Base-by-base conservation (phyloP, 2,329 filamentous ascomycete species). In the Colletotrichum tropicale region DNA sequence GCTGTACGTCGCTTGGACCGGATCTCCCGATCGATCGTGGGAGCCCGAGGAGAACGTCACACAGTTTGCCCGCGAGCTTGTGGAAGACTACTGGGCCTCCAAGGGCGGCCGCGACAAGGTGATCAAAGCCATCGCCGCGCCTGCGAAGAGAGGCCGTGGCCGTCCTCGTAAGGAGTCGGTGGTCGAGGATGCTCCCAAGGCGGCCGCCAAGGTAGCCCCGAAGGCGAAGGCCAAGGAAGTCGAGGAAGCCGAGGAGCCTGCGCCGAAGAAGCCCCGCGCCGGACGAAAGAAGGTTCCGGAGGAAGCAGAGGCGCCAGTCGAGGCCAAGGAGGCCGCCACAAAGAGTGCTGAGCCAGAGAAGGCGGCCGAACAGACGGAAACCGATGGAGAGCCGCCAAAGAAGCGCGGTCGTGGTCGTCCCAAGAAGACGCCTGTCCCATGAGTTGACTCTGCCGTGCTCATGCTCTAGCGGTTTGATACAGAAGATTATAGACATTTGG, bases 61-160 rank as follows among this genome's bases (percentile, higher is more conserved):
- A 1, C 60, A 66, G 3, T 75, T 76, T 9, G 75, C 75, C 5
- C 58, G 36, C 0, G 68, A 76, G 6, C 72, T 77, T 26, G 38
- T 78, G 18, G 72, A 81, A 38, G 78, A 79, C 8, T 85, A 84
- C 71, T 85, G 83, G 83, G 79, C 78, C 30, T 56, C 78, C 4
- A 79, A 80, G 68, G 82, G 83, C 13, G 83, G 83, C 6, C 80
- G 83, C 4, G 70, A 69, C 6, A 76, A 76, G 26, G 18, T 28
- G 10, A 71, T 85, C n/a, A 71, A 66, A 4, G 9, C 65, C 6
- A 16, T 52, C 8, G 64, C 68, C 8, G 64, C 55, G 18, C 68
- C 73, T n/a, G 18, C 32, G 18, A 73, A 60, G 36, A 74, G 34
- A 13, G 55, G 52, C 9, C 73, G 73, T 18, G 76, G 76, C 3